Evolutionary conservation across 352 stramenopile genomes (phyloP), one percentile per base, ranked within the genome.

Genomic region (Globisporangium abappressorium): DNA sequence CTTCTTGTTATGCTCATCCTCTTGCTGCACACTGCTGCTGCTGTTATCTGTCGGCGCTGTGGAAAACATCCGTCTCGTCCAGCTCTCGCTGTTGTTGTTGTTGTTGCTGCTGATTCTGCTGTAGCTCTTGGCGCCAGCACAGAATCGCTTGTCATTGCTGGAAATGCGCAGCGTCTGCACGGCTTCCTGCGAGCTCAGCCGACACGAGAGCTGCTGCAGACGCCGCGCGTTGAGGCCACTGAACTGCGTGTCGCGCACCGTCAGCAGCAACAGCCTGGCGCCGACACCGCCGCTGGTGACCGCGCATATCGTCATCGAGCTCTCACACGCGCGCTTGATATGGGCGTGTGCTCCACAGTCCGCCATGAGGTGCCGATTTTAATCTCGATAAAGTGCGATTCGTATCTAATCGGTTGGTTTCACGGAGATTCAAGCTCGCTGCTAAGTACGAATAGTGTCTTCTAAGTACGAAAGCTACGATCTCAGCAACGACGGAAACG

Each of bases 1-100:
- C 49, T 61, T 71, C 5, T 65, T n/a, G 20, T 75, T 69, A 20
- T 76, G 73, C 15, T 76, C 65, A 7, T 70, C 71, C n/a, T 82
- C 56, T 24, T 65, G 30, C 34, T 72, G 53, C 9, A 18, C 8
- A 14, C 33, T 36, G 9, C 3, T 58, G 15, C 33, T 55, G 15
- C 22, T 72, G 34, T 26, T 67, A 53, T 22, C 66, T 58, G 66
- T 11, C 28, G 22, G 72, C 47, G 3, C 36, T 49, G 11, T 78
- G 43, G 41, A 64, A 30, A 47, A 46, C 30, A 30, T 59, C 33
- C 64, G 57, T 18, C 18, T 57, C 30, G 64, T 47, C 75, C 63
- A 80, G 61, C 2, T 33, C 15, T 55, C 54, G 20, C 46, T 41
- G 69, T 51, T 69, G 22, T 33, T 33, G 22, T 33, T 33, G 38